Percentiles rank a stretch among this genome's conserved stretches.
Conservation (phyloP, 805 yeast species). For the Metschnikowia aberdeeniae region DNA sequence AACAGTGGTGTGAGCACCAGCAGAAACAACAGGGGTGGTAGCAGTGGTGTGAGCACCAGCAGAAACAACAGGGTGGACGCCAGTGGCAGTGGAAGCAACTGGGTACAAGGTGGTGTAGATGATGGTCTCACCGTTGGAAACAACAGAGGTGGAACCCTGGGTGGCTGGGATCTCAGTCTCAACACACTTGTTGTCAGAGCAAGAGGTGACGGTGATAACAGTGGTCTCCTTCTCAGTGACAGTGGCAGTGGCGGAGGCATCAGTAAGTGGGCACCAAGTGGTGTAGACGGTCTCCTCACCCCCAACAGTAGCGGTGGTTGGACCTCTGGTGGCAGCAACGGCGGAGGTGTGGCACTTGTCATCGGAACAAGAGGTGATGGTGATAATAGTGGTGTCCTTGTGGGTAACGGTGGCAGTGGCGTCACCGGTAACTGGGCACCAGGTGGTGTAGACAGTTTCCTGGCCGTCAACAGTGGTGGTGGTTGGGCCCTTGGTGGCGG, state of each 20-base stretch:
- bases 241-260: constrained; percentile 15
- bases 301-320: constrained; percentile 20
- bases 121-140: constrained; percentile 13
- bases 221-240: constrained; percentile 17
- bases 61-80: background rate
- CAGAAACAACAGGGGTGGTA: background rate
- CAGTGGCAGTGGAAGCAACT: constrained; percentile 6
- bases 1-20: constrained; percentile 2
- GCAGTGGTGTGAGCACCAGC: constrained; percentile 3
- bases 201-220: constrained; percentile 8
- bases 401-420: constrained; percentile 15
- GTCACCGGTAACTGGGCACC: constrained; percentile 30
- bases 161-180: constrained; percentile 16
- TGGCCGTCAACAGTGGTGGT: constrained; percentile 20
- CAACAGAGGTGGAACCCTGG: constrained; percentile 17
- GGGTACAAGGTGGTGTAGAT: constrained; percentile 25
- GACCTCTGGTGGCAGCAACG: constrained; percentile 32
- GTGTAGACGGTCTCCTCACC: constrained; percentile 22
- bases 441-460: constrained; percentile 28
- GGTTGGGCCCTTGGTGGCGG: constrained; percentile 33
- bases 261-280: constrained; percentile 36
- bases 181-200: constrained; percentile 12
- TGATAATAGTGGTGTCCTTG: constrained; percentile 22
- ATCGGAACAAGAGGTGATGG: constrained; percentile 22
- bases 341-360: constrained; percentile 12